These are phyloP conservation scores for Kodamaea hsintzibuensis DNA, from an alignment of 805 yeast genomes.

Conservation along the genomic window DNA sequence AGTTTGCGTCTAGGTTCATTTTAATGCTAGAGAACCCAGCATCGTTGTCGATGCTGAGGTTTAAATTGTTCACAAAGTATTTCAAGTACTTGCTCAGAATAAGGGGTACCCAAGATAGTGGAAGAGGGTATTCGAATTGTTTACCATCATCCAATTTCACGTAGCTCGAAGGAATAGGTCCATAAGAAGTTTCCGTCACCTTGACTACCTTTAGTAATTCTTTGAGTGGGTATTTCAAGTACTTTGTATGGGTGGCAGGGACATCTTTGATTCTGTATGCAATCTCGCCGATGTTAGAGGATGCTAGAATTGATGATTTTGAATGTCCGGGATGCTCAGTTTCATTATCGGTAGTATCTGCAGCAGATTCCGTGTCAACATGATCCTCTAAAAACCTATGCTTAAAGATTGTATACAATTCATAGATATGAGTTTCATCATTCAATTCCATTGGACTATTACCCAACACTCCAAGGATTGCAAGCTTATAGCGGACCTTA, in stretches of 20 bases:
- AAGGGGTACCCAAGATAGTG: conserved; percentile 43
- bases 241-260: conserved; percentile 24
- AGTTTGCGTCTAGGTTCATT: conserved; percentile 6
- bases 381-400: conserved; percentile 24
- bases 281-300: conserved; percentile 14
- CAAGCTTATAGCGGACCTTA: conserved; percentile 35
- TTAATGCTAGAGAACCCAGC: conserved; percentile 32
- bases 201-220: conserved; percentile 26
- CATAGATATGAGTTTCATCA: conserved; percentile 30
- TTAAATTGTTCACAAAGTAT: conserved; percentile 23
- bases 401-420: conserved; percentile 33
- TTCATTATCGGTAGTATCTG: conserved; percentile 2
- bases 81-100: conserved; percentile 25
- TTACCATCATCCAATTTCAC: conserved; percentile 22
- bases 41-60: conserved; percentile 25
- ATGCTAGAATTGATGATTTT: conserved; percentile 5
- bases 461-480: conserved; percentile 39
- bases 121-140: conserved; percentile 32
- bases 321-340: not conserved
- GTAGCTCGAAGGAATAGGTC: conserved; percentile 25
- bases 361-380: conserved; percentile 9
- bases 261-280: conserved; percentile 5
- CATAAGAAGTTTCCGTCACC: conserved; percentile 22
- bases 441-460: conserved; percentile 26
- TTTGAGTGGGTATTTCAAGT: conserved; percentile 22